Evolutionary conservation across 2,329 filamentous ascomycete species (phyloP), one percentile per base, ranked within the genome.

Genomic region (Botrytis hyacinthi): DNA sequence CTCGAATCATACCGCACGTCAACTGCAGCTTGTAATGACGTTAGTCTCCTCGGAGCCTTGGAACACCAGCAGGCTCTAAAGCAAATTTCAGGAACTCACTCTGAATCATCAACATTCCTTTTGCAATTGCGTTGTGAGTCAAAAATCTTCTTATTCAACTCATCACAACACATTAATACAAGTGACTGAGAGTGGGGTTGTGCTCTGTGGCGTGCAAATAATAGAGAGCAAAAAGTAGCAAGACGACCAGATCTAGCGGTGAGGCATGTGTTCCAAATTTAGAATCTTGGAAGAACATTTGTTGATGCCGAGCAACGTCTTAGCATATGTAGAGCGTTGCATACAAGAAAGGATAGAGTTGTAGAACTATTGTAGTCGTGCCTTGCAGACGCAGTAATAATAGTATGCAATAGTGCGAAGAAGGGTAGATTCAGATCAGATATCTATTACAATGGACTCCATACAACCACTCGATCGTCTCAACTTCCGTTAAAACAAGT

Each of bases 121-220:
- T 69, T 68, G 48, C 37, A n/a, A 69, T 69, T 29, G 42, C 16
- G 40, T 46, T 29, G 40, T 67, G 46, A 71, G 69, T 54, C 70
- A 72, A 72, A 57, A 71, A 59, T 48, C 61, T 72, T 48, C 60
- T 54, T n/a, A 42, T 71, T 48, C 32, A 48, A 51, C 29, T 62
- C 29, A 16, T 71, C 42, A 42, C 70, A 16, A 51, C 44, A 54
- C 29, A 29, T 16, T 57, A 51, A 69, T 62, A 26, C 42, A 18
- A 35, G 40, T 69, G 62, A 54, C 40, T 18, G 63, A 69, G 71
- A 72, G 71, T 72, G 51, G 51, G 63, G 71, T 61, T 69, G n/a
- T 37, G 26, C 26, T 60, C 62, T 16, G 62, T 59, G 71, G 71
- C 71, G 63, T 67, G 35, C 44, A 48, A 67, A 63, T 63, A 7